phyloP scores from a whole-genome alignment of 2,329 filamentous ascomycete species.

The Fusarium cyanostomum region DNA sequence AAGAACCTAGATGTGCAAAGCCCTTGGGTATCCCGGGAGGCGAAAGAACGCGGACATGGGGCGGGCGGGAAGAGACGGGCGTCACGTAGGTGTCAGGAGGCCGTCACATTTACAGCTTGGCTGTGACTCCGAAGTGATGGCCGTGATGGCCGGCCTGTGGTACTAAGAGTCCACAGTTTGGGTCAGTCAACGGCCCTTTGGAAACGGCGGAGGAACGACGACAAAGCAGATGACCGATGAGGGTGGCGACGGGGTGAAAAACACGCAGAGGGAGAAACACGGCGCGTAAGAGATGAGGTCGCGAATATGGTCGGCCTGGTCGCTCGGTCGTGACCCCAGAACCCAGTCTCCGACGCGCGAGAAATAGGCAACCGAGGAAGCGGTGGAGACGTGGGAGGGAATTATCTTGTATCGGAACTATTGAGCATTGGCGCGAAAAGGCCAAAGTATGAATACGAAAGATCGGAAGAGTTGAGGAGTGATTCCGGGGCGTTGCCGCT shows the following conservation, averaged over 20 bases:
- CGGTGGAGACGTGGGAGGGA: constrained; percentile 3
- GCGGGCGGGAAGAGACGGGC: constrained; percentile 20
- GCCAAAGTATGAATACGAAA: neutral
- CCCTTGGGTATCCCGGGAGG: constrained; percentile 15
- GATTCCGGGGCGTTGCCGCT: constrained; percentile 7
- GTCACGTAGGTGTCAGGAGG: constrained; percentile 26
- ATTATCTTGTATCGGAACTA: constrained; percentile 5
- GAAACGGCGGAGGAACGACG: constrained; percentile 12
- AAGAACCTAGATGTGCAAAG: constrained; percentile 7
- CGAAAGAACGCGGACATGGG: constrained; percentile 16
- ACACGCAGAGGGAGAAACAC: constrained; percentile 22
- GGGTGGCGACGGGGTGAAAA: constrained; percentile 23
- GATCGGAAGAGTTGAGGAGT: neutral
- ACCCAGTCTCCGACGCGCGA: constrained; percentile 12
- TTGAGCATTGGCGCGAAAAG: constrained; percentile 1
- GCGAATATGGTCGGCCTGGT: constrained; percentile 36
- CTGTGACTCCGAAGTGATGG: constrained; percentile 29
- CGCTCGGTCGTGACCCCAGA: constrained; percentile 24
- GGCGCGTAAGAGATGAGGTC: constrained; percentile 36
- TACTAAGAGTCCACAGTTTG: constrained; percentile 19
- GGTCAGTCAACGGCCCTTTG: constrained; percentile 20
- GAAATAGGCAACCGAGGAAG: constrained; percentile 10
- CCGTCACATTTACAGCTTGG: constrained; percentile 32
- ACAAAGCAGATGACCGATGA: constrained; percentile 7
- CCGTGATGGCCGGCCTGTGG: constrained; percentile 20